Conservation (phyloP, 2,329 filamentous ascomycete species). For the Verticillium zaregamsianum region DNA sequence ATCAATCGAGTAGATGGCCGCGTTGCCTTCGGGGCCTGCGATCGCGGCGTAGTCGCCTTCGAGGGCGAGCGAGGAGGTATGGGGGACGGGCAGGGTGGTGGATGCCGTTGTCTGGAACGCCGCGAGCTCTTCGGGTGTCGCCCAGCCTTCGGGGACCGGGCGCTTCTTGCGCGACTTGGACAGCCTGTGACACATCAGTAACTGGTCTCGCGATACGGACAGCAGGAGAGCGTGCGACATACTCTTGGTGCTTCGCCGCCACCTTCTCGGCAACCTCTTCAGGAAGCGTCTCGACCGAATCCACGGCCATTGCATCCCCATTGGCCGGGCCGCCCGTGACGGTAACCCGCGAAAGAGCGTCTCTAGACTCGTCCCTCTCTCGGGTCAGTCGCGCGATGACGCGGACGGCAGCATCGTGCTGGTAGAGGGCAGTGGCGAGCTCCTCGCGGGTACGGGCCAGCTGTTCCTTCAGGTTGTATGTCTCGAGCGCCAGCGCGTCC, state of each 20-base stretch:
- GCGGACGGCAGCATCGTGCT: slow-evolving; percentile 93
- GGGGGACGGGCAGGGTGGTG: slow-evolving; percentile 41
- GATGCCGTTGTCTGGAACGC: slow-evolving; percentile 40
- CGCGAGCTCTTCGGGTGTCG: slow-evolving; percentile 65
- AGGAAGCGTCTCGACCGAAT: slow-evolving; percentile 68
- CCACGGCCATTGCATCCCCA: slow-evolving; percentile 90
- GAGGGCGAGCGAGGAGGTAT: slow-evolving; percentile 45
- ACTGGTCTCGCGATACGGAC: slow-evolving; percentile 3
- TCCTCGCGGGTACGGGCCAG: slow-evolving; percentile 88
- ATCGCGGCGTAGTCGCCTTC: slow-evolving; percentile 65
- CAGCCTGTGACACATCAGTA: slow-evolving; percentile 47
- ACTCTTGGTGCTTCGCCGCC: slow-evolving; percentile 77
- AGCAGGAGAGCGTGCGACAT: slow-evolving; percentile 31
- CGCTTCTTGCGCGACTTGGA: slow-evolving; percentile 89
- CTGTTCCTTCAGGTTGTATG: slow-evolving; percentile 86
- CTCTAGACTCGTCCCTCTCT: slow-evolving; percentile 88
- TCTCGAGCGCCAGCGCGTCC: slow-evolving; percentile 89
- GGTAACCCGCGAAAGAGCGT: slow-evolving; percentile 81
- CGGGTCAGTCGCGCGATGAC: slow-evolving; percentile 89
- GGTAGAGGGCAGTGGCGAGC: slow-evolving; percentile 88
- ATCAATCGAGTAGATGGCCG: slow-evolving; percentile 71
- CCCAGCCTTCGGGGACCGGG: slow-evolving; percentile 80
- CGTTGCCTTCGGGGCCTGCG: slow-evolving; percentile 69
- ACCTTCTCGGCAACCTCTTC: slow-evolving; percentile 68
- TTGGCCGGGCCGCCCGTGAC: slow-evolving; percentile 55